Evolutionary conservation across 306 rosid species (phyloP).

Genomic region (Gillenia trifoliata): DNA sequence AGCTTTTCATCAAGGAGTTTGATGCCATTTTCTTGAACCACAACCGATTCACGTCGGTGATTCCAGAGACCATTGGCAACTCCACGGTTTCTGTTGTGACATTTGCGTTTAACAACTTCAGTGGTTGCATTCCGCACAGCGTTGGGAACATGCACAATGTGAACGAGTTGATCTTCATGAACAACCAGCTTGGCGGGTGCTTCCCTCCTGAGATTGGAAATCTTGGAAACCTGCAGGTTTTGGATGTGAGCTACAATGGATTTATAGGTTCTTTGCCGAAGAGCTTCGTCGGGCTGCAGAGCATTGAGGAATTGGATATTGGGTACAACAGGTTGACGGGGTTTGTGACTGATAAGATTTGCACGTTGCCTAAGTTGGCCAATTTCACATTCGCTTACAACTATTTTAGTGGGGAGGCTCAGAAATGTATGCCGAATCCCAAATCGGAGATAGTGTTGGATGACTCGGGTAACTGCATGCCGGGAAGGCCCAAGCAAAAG

Average conservation of each 20-base stretch:
- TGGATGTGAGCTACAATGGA: conserved; percentile 47
- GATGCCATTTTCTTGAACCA: conserved; percentile 46
- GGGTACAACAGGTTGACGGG: conserved; percentile 47
- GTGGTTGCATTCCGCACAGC: conserved; percentile 60
- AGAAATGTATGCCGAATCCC: conserved; percentile 26
- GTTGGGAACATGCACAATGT: conserved; percentile 51
- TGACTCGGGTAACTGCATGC: conserved; percentile 43
- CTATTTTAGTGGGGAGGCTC: conserved; percentile 47
- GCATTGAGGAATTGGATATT: conserved; percentile 41
- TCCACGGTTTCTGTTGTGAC: conserved; percentile 49
- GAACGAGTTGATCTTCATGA: conserved; percentile 52
- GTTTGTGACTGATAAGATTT: conserved; percentile 36
- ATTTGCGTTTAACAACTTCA: conserved; percentile 56
- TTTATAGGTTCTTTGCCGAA: conserved; percentile 49
- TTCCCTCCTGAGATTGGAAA: conserved; percentile 58
- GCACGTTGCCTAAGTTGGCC: conserved; percentile 43
- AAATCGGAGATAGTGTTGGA: neutral
- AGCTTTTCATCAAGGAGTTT: conserved; percentile 37
- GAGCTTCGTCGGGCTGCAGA: conserved; percentile 27
- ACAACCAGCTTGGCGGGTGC: conserved; percentile 57
- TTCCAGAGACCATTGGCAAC: conserved; percentile 46
- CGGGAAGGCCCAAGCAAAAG: conserved; percentile 50
- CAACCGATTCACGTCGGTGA: conserved; percentile 26
- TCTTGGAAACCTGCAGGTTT: conserved; percentile 24
- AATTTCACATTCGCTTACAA: conserved; percentile 54